Base-by-base conservation (phyloP, 148 eudicot genomes). In the Nepenthes gracilis region DNA sequence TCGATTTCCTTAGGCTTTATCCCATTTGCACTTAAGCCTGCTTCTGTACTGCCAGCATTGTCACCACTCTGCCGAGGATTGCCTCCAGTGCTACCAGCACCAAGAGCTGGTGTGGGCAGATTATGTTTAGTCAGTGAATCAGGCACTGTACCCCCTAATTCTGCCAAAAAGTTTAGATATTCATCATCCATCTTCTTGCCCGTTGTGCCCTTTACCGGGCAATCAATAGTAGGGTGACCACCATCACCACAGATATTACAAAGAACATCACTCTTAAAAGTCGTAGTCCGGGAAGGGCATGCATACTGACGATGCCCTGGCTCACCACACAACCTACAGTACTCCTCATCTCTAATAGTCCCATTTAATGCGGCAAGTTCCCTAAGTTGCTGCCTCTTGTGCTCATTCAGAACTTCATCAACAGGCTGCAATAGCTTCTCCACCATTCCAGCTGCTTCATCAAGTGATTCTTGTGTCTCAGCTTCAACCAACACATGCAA, bases 171-270 rank as follows among this genome's bases (percentile, higher is more conserved):
- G 71, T 82, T 90, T 48, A 74, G 79, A 64, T 90, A 90, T 66
- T 86, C 97, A 64, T 84, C 95, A 60, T 90, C 95, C 95, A 90
- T 90, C 61, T 90, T 90, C 88, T 84, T 90, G 36, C 95, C 94
- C 9, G 86, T 68, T 1, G 94, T 80, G 49, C 84, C 87, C 74
- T 90, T 90, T 40, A 86, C 86, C 0, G 97, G 97, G 71, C 97
- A 90, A 76, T 87, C 95, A 54, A 81, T 86, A 36, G 95, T 87
- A 0, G 91, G 95, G 61, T 90, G 97, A 9, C 97, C 95, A 66
- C 91, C 91, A 68, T 87, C 91, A 50, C 97, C 97, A 67, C 97
- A 90, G 40, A 90, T 84, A 63, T 84, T 81, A 77, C 95, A 90
- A 47, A 85, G 52, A 47, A 90, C 95, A 67, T 84, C 91, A 65